Percentiles rank a stretch among this genome's conserved stretches.
These are phyloP conservation scores for Noccaea bulbosa DNA, from an alignment of 345 rosid genomes.

Conservation along the genomic window DNA sequence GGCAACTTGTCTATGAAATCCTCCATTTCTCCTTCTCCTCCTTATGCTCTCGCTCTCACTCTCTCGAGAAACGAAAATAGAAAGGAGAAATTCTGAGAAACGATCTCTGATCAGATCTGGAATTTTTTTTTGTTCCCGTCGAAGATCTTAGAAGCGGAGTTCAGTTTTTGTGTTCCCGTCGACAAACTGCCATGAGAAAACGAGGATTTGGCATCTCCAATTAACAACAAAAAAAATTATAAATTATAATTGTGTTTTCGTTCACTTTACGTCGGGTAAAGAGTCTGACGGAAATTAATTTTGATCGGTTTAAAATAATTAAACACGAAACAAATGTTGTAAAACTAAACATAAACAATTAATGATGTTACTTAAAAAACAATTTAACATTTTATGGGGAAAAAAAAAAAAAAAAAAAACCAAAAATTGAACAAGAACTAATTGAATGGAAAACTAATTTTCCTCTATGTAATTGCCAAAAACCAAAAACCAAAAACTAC, in stretches of 20 bases:
- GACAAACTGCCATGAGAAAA: conserved; percentile 45
- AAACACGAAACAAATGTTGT: no score
- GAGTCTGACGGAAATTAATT: conserved; percentile 9
- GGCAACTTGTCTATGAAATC: conserved; percentile 71
- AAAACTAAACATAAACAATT: no score
- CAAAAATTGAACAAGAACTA: no score
- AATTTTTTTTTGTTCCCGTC: conserved; percentile 3
- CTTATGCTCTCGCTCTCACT: conserved; percentile 32
- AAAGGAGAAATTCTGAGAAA: conserved; percentile 13
- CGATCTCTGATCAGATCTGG: conserved; percentile 43
- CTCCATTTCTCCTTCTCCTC: conserved; percentile 47
- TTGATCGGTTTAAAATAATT: no score
- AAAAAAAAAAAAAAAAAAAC: no score
- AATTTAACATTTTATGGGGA: no score
- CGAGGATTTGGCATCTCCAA: conserved; percentile 41
- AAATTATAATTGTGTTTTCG: no score
- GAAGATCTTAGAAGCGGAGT: conserved; percentile 43
- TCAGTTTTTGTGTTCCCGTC: conserved; percentile 44
- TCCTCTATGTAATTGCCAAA: no score
- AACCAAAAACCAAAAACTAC: no score
- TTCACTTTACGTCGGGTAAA: conserved; percentile 28
- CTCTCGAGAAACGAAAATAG: conserved; percentile 38
- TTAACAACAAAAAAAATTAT: neutral
- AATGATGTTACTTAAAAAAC: no score
- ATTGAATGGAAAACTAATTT: no score